Percentiles rank a stretch among this genome's conserved stretches.
phyloP scores from a whole-genome alignment of 2,329 filamentous ascomycete genomes.

The Macrophomina phaseolina region DNA sequence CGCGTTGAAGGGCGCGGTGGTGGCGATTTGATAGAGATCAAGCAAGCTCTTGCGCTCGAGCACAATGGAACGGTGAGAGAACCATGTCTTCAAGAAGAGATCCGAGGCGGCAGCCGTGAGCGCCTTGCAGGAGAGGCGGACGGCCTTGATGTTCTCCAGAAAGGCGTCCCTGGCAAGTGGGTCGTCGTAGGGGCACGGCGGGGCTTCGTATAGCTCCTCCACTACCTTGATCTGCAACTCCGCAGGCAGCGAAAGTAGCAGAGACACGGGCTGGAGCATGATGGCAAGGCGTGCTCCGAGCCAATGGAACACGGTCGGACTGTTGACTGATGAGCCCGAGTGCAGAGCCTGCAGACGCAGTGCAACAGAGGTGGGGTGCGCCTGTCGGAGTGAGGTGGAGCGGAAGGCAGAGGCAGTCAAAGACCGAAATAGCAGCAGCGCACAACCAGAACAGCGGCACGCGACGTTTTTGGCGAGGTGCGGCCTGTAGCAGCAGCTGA shows the following conservation, averaged over 20 bases:
- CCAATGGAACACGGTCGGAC: background rate
- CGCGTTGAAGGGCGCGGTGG: constrained; percentile 10
- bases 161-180: constrained; percentile 24
- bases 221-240: constrained; percentile 31
- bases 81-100: constrained; percentile 29
- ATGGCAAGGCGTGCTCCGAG: background rate
- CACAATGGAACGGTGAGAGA: constrained; percentile 27
- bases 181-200: constrained; percentile 19
- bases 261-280: constrained; percentile 1
- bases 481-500: background rate
- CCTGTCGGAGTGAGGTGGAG: background rate
- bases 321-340: background rate
- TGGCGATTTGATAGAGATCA: constrained; percentile 26
- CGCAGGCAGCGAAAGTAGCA: constrained; percentile 27
- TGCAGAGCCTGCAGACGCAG: background rate
- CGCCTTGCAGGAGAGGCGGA: constrained; percentile 29
- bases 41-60: constrained; percentile 28
- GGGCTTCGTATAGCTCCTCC: constrained; percentile 29
- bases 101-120: constrained; percentile 28
- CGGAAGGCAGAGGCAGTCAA: background rate
- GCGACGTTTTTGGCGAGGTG: background rate
- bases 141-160: constrained; percentile 29
- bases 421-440: background rate
- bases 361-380: background rate
- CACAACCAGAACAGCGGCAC: background rate